Base-by-base conservation (phyloP, 805 yeast species). In the Saturnispora mendoncae region DNA sequence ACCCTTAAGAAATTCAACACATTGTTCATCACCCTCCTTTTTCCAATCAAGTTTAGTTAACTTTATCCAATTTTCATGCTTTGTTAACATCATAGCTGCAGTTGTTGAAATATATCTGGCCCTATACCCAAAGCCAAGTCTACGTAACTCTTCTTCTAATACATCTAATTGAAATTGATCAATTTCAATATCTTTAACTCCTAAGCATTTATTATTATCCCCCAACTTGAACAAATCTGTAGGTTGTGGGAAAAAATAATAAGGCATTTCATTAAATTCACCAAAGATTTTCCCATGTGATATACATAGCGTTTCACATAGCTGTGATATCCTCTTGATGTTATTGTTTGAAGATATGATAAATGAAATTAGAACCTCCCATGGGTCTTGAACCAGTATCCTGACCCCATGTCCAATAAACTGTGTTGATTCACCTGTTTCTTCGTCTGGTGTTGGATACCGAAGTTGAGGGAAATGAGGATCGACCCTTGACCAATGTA, bases 301-400 rank as follows among this genome's bases (percentile, higher is more conserved):
- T 1, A 63, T 52, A 54, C 95, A 80, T 28, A 92, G 63, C 35
- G 71, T 71, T 48, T 84, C 85, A 58, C 96, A 92, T 95, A 92
- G 87, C 52, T 81, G 80, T 2, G 95, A 82, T 35, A 92, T 92
- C 28, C 98, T 69, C 54, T 90, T 86, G 41, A 92, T 92, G 54
- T 92, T 92, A 61, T 92, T 92, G 60, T 92, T 92, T n/a, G 94
- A 80, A 2, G 95, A 85, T 62, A 97, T 92, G 9, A 92, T 92
- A 49, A 90, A 92, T 2, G 92, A 83, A 15, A 90, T 65, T 34
- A 87, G 65, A 33, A 90, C 86, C 51, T 92, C 98, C 97, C 97
- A 92, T 0, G 98, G 97, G 49, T 90, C 96, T 58, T 92, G 97
- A 28, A 88, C 69, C 21, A 92, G 68, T 47, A 90, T 85, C 24